These are phyloP conservation scores for Astragalus glycyphyllos DNA, from an alignment of 306 rosid genomes.

Conservation along the genomic window DNA sequence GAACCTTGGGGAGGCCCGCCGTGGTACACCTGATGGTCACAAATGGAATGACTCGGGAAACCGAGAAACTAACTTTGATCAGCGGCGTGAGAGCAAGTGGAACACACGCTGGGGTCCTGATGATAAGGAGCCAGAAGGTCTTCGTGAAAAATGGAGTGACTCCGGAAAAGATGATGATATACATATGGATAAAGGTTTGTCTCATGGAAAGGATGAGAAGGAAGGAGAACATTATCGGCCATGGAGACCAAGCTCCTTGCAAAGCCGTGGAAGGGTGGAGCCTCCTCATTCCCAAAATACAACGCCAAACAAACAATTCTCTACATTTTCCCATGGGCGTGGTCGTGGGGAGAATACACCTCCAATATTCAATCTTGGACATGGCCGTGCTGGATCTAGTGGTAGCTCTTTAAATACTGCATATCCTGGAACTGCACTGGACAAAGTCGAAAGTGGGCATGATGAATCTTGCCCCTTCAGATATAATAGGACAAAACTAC, in stretches of 20 bases:
- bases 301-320: conserved; percentile 65
- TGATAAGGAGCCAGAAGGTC: conserved; percentile 78
- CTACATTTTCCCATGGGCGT: conserved; percentile 67
- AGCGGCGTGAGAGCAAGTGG: conserved; percentile 98
- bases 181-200: conserved; percentile 65
- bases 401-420: conserved; percentile 56
- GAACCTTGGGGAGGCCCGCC: conserved; percentile 72
- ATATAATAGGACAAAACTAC: conserved; percentile 75
- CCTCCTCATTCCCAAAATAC: conserved; percentile 59
- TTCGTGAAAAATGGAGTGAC: conserved; percentile 76
- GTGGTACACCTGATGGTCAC: conserved; percentile 57
- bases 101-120: conserved; percentile 99
- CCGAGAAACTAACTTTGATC: conserved; percentile 72
- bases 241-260: conserved; percentile 76
- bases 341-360: conserved; percentile 79
- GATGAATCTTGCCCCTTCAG: conserved; percentile 65
- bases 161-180: conserved; percentile 70
- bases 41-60: conserved; percentile 75
- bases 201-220: conserved; percentile 85
- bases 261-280: conserved; percentile 81
- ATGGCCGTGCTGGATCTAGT: conserved; percentile 65
- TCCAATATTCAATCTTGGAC: conserved; percentile 64
- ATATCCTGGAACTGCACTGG: conserved; percentile 52
- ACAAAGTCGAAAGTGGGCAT: conserved; percentile 62
- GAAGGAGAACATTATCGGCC: conserved; percentile 91